phyloP scores from a whole-genome alignment of 2,329 filamentous ascomycete species.

The Tolypocladium amazonense region DNA sequence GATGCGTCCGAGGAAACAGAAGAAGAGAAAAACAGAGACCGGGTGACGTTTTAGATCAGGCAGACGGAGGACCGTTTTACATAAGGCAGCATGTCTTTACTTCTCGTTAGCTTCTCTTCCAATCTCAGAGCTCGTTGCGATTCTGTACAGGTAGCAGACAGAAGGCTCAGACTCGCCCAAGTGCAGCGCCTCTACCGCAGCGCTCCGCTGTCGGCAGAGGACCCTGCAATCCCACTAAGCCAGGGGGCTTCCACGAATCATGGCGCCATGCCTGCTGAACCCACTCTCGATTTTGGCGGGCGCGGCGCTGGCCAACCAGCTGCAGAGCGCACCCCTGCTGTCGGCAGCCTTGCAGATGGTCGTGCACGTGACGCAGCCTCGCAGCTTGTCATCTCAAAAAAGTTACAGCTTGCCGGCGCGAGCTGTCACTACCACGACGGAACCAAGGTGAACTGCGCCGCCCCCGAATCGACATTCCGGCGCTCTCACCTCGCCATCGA shows the following conservation, averaged over 20 bases:
- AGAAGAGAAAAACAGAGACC: too few species aligned
- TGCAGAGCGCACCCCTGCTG: background rate
- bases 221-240: background rate
- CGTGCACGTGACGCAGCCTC: background rate
- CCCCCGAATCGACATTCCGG: conserved; percentile 10
- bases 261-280: background rate
- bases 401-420: conserved; percentile 4
- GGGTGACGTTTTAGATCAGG: too few species aligned
- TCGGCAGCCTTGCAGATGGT: background rate
- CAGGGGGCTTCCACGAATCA: background rate
- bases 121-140: too few species aligned
- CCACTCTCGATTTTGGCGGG: background rate
- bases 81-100: too few species aligned
- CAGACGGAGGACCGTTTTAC: too few species aligned
- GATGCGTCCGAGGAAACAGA: too few species aligned
- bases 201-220: background rate
- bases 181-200: background rate
- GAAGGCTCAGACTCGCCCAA: too few species aligned
- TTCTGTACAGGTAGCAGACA: too few species aligned
- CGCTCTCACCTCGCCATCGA: conserved; percentile 6
- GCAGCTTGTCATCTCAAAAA: conserved; percentile 7
- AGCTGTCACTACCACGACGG: conserved; percentile 1
- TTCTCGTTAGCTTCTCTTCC: too few species aligned
- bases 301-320: background rate
- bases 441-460: conserved; percentile 7